phyloP scores from a whole-genome alignment of 139 green algal species.

The Volvox reticuliferus region DNA sequence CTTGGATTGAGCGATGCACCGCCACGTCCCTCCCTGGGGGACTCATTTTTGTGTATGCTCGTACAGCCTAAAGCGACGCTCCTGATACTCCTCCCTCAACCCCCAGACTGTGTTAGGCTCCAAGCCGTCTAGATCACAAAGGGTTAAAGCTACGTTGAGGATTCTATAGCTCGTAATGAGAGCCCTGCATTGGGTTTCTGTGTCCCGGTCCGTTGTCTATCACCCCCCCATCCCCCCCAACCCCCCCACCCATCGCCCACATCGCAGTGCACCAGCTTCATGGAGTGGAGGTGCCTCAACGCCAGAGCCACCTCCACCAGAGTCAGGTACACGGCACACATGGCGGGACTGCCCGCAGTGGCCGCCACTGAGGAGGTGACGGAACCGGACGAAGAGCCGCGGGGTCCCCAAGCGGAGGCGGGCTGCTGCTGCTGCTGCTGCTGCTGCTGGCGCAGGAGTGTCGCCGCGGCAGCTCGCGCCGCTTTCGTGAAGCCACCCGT shows the following conservation, averaged over 20 bases:
- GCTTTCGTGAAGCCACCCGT: slow-evolving; percentile 4
- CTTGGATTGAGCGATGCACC: too few species aligned
- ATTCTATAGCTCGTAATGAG: too few species aligned
- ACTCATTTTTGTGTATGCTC: too few species aligned
- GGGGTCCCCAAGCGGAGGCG: neutral
- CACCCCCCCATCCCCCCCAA: neutral
- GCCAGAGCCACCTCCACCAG: slow-evolving; percentile 62
- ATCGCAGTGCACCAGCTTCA: slow-evolving; percentile 44
- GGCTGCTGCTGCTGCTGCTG: neutral
- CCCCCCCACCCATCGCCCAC: neutral
- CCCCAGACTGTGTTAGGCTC: too few species aligned
- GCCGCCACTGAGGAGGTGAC: neutral
- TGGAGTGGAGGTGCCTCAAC: slow-evolving; percentile 70
- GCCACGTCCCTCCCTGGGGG: too few species aligned
- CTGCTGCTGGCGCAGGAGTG: neutral
- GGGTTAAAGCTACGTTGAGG: too few species aligned
- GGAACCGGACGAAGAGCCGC: neutral
- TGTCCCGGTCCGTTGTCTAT: too few species aligned
- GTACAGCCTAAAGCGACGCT: too few species aligned
- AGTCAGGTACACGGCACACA: slow-evolving; percentile 52
- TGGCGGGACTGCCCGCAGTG: neutral
- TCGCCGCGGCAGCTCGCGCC: neutral
- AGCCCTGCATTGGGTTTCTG: too few species aligned
- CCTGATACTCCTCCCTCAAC: too few species aligned
- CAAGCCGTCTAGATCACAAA: too few species aligned